A percentile compares a stretch with the other conserved stretches of the same genome.
Evolutionary conservation across 2,329 filamentous ascomycete genomes (phyloP).

Genomic region (Ceratocystis destructans): DNA sequence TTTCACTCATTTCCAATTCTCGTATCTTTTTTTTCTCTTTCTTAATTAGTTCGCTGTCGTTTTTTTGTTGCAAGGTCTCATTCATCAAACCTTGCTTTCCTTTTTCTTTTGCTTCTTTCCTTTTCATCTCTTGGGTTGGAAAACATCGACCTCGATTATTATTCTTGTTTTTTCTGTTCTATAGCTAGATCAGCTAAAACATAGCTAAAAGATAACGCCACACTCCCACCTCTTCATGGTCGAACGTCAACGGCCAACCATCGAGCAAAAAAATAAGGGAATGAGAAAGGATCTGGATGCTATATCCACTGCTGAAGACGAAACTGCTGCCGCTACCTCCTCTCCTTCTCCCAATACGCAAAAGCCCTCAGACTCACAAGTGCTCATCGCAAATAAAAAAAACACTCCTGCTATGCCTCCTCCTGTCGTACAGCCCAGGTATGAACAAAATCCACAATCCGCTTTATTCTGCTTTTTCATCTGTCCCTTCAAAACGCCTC

Average conservation of each 20-base stretch:
- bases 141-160: not conserved
- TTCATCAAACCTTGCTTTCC: not conserved
- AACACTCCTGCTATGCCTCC: not conserved
- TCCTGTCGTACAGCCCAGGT: not conserved
- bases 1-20: not conserved
- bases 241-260: not conserved
- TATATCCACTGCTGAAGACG: not conserved
- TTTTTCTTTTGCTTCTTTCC: not conserved
- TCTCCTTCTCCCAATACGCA: not conserved
- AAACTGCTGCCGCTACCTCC: not conserved
- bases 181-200: not conserved
- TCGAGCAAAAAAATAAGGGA: not conserved
- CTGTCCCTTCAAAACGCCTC: not conserved
- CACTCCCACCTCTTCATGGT: not conserved
- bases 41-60: not conserved
- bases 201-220: not conserved
- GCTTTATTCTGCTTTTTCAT: not conserved
- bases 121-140: not conserved
- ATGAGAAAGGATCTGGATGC: not conserved
- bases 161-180: not conserved
- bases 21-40: not conserved
- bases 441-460: not conserved
- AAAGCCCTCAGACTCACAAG: not conserved
- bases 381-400: not conserved
- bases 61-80: not conserved